Conservation (phyloP, 495 filamentous ascomycete species). For the Podospora bellae-mahoneyi region DNA sequence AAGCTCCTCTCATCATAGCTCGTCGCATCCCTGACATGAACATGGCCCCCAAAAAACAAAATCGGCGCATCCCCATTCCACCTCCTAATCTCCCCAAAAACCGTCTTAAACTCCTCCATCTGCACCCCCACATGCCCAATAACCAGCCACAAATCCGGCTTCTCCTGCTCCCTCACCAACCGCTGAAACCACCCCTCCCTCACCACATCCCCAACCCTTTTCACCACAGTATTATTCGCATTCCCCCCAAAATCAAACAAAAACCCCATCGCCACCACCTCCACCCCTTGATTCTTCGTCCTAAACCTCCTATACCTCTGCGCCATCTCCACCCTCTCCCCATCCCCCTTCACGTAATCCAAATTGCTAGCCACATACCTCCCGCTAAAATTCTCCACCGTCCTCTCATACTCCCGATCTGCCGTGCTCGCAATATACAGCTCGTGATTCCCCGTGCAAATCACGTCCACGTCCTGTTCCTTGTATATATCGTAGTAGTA, state of each 20-base stretch:
- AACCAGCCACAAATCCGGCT: conserved; percentile 74
- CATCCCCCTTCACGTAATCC: conserved; percentile 70
- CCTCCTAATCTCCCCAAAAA: conserved; percentile 76
- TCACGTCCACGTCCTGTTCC: conserved; percentile 75
- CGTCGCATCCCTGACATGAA: conserved; percentile 82
- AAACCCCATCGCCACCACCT: conserved; percentile 86
- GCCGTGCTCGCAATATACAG: conserved; percentile 79
- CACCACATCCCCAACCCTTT: conserved; percentile 71
- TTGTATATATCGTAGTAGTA: conserved; percentile 84
- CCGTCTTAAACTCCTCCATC: conserved; percentile 69
- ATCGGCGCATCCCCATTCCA: conserved; percentile 78
- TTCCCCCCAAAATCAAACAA: conserved; percentile 90
- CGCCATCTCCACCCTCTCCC: conserved; percentile 70
- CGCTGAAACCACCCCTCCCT: conserved; percentile 86
- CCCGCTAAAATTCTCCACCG: conserved; percentile 72
- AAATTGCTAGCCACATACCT: conserved; percentile 87
- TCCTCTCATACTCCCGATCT: conserved; percentile 67
- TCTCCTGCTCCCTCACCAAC: conserved; percentile 73
- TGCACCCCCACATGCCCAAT: conserved; percentile 80
- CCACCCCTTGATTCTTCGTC: conserved; percentile 80
- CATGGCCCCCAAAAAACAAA: conserved; percentile 90
- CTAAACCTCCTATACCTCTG: conserved; percentile 81
- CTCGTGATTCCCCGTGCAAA: conserved; percentile 94
- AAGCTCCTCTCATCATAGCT: conserved; percentile 77
- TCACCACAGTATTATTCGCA: conserved; percentile 82